Evolutionary conservation across 208 protist genomes (phyloP).

Genomic region (Leishmania tarentolae): DNA sequence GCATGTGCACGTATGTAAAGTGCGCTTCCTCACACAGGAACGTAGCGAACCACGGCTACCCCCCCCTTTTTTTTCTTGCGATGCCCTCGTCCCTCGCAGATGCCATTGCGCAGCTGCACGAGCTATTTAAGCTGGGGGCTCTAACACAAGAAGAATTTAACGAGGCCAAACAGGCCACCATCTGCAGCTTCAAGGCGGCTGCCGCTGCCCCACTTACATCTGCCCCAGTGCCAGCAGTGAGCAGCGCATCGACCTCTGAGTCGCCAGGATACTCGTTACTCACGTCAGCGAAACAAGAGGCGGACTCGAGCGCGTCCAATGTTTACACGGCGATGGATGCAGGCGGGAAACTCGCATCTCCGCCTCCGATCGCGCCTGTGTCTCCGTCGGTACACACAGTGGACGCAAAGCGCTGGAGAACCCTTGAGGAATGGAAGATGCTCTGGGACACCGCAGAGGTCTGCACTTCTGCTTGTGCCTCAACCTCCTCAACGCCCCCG

Average conservation of each 20-base stretch:
- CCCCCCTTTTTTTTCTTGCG: neutral
- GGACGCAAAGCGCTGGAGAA: neutral
- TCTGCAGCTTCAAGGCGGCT: slow-evolving; percentile 25
- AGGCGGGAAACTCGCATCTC: neutral
- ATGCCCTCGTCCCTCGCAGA: slow-evolving; percentile 48
- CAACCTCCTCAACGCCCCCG: neutral
- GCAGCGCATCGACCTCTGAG: neutral
- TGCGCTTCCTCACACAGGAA: neutral
- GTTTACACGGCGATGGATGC: neutral
- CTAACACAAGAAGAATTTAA: slow-evolving; percentile 70
- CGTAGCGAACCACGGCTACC: neutral
- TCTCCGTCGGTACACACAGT: neutral
- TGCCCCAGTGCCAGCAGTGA: neutral
- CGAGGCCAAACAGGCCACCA: slow-evolving; percentile 49
- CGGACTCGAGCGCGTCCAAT: neutral
- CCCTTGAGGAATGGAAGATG: slow-evolving; percentile 14
- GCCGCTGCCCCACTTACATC: neutral
- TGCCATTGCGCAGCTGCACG: slow-evolving; percentile 57
- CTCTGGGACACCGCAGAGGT: slow-evolving; percentile 14
- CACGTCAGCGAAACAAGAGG: neutral
- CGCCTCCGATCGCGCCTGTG: too few relatives aligned
- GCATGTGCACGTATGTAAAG: neutral
- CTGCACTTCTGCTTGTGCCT: neutral
- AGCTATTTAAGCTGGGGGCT: slow-evolving; percentile 52
- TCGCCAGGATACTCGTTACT: neutral